Evolutionary conservation across 768 basidiomycete species (phyloP).

Genomic region (Lyophyllum shimeji): DNA sequence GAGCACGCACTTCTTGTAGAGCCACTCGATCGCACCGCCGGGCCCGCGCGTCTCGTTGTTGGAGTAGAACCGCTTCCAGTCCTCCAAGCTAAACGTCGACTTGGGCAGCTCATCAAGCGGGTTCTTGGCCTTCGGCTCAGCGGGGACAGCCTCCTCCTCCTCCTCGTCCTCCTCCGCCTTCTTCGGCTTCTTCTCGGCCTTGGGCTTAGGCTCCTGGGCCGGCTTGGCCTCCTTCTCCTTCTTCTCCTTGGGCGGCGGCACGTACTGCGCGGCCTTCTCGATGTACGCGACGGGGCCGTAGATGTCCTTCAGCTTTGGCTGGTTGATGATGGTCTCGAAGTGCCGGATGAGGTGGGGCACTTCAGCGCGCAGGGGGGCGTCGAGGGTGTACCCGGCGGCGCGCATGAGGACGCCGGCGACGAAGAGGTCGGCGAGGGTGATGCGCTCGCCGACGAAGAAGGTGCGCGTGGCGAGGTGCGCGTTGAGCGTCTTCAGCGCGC

Average conservation of each 20-base stretch:
- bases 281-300: constrained; percentile 59
- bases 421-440: constrained; percentile 88
- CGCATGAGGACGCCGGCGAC: constrained; percentile 60
- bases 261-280: constrained; percentile 72
- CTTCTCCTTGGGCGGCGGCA: constrained; percentile 76
- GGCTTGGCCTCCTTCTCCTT: constrained; percentile 62
- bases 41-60: constrained; percentile 94
- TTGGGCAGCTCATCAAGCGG: constrained; percentile 91
- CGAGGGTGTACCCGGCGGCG: constrained; percentile 57
- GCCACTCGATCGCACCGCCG: constrained; percentile 87
- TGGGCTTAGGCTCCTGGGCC: too few relatives aligned
- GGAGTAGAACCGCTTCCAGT: constrained; percentile 98
- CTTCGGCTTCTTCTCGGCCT: constrained; percentile 66
- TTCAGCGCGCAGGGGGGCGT: constrained; percentile 62
- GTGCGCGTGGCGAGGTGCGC: constrained; percentile 74
- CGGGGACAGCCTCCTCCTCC: constrained; percentile 70
- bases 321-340: constrained; percentile 85
- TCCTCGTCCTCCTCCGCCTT: constrained; percentile 71
- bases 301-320: constrained; percentile 69
- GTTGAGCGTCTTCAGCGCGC: constrained; percentile 69
- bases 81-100: constrained; percentile 85
- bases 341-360: constrained; percentile 80
- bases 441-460: constrained; percentile 91
- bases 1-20: constrained; percentile 88
- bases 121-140: constrained; percentile 91